Conservation (phyloP, 2,329 filamentous ascomycete genomes). For the Amphichorda felina region DNA sequence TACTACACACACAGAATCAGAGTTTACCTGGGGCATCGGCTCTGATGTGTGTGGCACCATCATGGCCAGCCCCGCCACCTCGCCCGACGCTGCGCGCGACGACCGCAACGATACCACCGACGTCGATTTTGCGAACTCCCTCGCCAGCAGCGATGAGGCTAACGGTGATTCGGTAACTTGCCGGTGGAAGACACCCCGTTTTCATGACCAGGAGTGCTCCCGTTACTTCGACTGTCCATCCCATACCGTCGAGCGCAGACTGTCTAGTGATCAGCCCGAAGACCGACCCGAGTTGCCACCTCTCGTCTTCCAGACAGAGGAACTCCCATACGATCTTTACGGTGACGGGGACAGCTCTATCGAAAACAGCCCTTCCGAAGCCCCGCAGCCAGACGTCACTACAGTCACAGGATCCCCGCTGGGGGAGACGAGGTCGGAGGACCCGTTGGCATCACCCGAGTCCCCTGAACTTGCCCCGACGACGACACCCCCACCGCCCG, state of each 20-base stretch:
- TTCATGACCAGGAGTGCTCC: conserved; percentile 30
- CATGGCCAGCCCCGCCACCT: conserved; percentile 1
- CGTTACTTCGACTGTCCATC: conserved; percentile 37
- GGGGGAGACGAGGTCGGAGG: no score
- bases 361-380: not conserved
- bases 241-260: conserved; percentile 26
- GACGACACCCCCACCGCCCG: not conserved
- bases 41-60: no score
- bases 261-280: conserved; percentile 10
- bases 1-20: no score
- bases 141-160: conserved; percentile 1
- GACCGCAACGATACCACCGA: conserved; percentile 18
- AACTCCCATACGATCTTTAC: not conserved
- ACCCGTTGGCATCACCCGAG: not conserved
- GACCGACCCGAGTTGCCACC: not conserved
- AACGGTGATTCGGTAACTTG: conserved; percentile 11
- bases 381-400: not conserved
- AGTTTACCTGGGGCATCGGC: no score
- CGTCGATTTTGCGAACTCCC: conserved; percentile 1
- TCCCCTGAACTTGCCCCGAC: not conserved
- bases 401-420: no score
- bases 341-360: not conserved
- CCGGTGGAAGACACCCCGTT: conserved; percentile 23
- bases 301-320: not conserved
- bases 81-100: conserved; percentile 8